phyloP scores from a whole-genome alignment of 768 basidiomycete genomes.

The Suillus subaureus region DNA sequence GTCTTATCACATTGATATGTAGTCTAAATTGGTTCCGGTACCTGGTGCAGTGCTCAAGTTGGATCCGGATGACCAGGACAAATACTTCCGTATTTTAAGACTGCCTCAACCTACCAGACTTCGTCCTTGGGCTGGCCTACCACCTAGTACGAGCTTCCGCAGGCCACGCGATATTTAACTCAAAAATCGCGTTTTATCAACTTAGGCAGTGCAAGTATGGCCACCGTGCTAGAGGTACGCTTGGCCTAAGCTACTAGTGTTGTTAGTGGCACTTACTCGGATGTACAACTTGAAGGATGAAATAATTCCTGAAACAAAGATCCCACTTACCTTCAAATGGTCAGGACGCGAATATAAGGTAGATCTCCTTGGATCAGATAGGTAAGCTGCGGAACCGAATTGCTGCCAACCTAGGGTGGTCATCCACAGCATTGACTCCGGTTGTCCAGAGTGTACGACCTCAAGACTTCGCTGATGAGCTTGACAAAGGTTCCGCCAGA shows the following conservation, averaged over 20 bases:
- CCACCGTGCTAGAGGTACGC: slow-evolving; percentile 1
- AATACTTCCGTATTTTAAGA: not conserved
- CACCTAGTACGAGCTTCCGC: not conserved
- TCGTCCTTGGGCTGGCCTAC: not conserved
- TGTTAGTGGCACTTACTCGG: not conserved
- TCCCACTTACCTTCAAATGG: slow-evolving; percentile 71
- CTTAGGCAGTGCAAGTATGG: slow-evolving; percentile 2
- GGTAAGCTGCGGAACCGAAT: slow-evolving; percentile 40
- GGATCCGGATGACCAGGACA: not conserved
- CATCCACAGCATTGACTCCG: not conserved
- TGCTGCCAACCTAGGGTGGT: not conserved
- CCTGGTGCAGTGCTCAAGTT: not conserved
- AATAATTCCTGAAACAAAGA: slow-evolving; percentile 43
- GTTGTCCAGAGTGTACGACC: slow-evolving; percentile 71
- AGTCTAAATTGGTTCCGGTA: not conserved
- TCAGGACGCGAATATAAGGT: slow-evolving; percentile 66
- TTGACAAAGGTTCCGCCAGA: slow-evolving; percentile 82
- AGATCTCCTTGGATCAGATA: slow-evolving; percentile 76
- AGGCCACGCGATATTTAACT: not conserved
- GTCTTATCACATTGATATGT: not conserved
- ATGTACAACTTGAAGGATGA: slow-evolving; percentile 2
- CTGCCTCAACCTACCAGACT: not conserved
- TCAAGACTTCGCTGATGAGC: slow-evolving; percentile 66
- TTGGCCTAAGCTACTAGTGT: not conserved
- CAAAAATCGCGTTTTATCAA: not conserved